Conservation (phyloP, 306 rosid genomes). For the Neltuma alba region DNA sequence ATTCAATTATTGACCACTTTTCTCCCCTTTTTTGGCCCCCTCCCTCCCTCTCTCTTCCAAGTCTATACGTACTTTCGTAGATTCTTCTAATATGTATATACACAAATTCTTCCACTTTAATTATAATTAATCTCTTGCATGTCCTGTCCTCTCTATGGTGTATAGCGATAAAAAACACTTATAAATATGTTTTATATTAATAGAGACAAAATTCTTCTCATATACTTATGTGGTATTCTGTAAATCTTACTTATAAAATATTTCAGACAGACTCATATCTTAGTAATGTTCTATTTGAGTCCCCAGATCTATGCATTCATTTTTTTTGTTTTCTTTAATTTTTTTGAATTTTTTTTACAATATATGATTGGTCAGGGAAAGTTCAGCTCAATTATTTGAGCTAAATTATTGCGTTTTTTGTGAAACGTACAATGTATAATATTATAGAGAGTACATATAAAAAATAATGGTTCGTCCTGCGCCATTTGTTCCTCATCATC, state of each 20-base stretch:
- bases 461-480: slow-evolving; percentile 42
- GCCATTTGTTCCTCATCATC: slow-evolving; percentile 53
- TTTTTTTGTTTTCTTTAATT: background rate
- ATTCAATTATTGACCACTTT: slow-evolving; percentile 35
- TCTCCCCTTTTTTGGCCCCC: background rate
- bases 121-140: background rate
- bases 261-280: too few relatives aligned
- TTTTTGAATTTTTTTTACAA: slow-evolving; percentile 3
- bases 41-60: slow-evolving; percentile 5
- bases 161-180: too few relatives aligned
- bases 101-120: background rate
- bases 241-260: too few relatives aligned
- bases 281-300: background rate
- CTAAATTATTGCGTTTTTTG: slow-evolving; percentile 41
- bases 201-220: too few relatives aligned
- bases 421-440: slow-evolving; percentile 21
- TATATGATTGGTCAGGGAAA: slow-evolving; percentile 51
- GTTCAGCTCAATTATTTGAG: slow-evolving; percentile 50
- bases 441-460: too few relatives aligned
- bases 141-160: background rate
- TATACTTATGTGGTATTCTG: too few relatives aligned
- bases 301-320: background rate
- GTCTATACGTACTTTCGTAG: slow-evolving; percentile 4
- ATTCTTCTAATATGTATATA: background rate
- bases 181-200: too few relatives aligned